Base-by-base conservation (phyloP, 2,329 filamentous ascomycete genomes). In the Arachnomyces sp. region DNA sequence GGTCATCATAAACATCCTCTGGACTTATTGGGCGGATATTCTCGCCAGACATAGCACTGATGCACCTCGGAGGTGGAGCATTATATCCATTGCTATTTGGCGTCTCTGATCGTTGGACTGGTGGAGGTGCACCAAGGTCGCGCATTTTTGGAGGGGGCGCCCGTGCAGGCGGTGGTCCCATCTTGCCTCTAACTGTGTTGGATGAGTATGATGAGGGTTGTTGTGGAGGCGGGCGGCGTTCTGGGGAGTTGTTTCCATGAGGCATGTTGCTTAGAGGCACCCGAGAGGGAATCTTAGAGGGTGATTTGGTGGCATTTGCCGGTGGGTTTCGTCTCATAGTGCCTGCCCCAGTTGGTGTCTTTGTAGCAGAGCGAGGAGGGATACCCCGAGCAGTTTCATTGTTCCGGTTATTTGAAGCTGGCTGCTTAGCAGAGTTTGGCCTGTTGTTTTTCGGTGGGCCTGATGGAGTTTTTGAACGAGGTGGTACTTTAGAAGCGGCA, bases 61-160 rank as follows among this genome's bases (percentile, higher is more conserved):
- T 68, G 50, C 72, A 73, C 32, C 76, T 71, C 14, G 73, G 57
- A 8, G 70, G 58, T 35, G 53, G 61, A 43, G 60, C 52, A 15
- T 55, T 38, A 44, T 58, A 55, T 42, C 49, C 29, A 33, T 44
- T 25, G n/a, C 35, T 15, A 31, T 46, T 36, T 28, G 40, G 55
- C 49, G 43, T 64, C 41, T 60, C 63, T 25, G 62, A 59, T 38
- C 55, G 67, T 25, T 5, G 20, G 9, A 9, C 20, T 25, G 20
- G 20, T 3, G 73, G 70, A 34, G 76, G 74, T 7, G 70, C 62
- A 47, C 79, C 78, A 20, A 95, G 72, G 31, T 93, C 87, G 49
- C 90, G 81, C 88, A 96, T 95, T 61, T 88, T 92, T 36, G 90
- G 90, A 9, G 89, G 89, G 28, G 87, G 86, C 1, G 81, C 81